Evolutionary conservation across 805 yeast species (phyloP), one percentile per base, ranked within the genome.

Genomic region (Wickerhamiella qilinensis): DNA sequence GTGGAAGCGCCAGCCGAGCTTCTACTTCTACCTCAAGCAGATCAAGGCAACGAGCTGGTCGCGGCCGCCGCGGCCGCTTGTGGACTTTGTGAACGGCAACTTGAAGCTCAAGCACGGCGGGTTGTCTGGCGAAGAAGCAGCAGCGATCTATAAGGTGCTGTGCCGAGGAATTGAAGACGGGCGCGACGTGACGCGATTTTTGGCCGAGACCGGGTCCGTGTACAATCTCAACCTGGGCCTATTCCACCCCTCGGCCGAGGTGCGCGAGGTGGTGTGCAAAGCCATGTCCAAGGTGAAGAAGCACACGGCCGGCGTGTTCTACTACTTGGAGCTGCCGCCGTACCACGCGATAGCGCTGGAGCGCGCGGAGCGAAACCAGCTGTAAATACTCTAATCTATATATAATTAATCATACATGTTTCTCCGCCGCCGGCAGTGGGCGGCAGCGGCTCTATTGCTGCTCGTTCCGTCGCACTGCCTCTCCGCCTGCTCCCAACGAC

Each of bases 211-310:
- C 19, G 44, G 41, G 36, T 46, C 52, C 33, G 43, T 55, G 34
- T 55, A 53, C 40, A 49, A 47, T 33, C 37, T 55, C 20, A 44
- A 53, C 14, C 38, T 51, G 33, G 60, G 60, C 1, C 42, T 56
- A 19, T 54, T 52, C 44, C 60, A 56, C 40, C 50, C 49, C n/a
- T 47, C 47, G 21, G 33, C 44, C 4, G 37, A 38, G 12, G 45
- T 51, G 14, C 47, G 60, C n/a, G 25, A 39, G 6, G 44, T 39
- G 30, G 50, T 52, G 2, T 44, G 43, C 17, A 36, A 44, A 18
- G 44, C 55, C 21, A 35, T 56, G 28, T 41, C 41, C 30, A 44
- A 51, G 3, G 50, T 55, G 20, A 49, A 50, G 39, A 32, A 41
- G 22, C 56, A 54, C 36, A 37, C 51, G 3, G 56, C 56, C 1